phyloP scores from a whole-genome alignment of 2,329 filamentous ascomycete genomes.

The Colletotrichum caudatum region DNA sequence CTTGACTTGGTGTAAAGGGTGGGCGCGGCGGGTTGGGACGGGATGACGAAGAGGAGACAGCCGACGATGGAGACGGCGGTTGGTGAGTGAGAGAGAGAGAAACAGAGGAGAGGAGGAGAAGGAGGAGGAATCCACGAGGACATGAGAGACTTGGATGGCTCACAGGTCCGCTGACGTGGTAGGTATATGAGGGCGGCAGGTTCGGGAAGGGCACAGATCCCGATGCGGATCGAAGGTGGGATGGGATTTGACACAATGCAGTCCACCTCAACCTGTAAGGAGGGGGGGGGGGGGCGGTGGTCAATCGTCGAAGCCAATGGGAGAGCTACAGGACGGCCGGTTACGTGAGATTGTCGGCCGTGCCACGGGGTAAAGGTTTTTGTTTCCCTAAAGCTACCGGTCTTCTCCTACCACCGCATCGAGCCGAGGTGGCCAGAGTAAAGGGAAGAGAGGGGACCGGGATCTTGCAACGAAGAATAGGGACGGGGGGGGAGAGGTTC shows the following conservation, averaged over 20 bases:
- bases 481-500: not conserved
- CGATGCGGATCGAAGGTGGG: slow-evolving; percentile 26
- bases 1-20: not conserved
- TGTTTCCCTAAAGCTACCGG: slow-evolving; percentile 8
- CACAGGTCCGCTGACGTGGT: slow-evolving; percentile 29
- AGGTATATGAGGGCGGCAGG: slow-evolving; percentile 38
- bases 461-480: not conserved
- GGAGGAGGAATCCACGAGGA: not conserved
- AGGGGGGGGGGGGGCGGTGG: not conserved
- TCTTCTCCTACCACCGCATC: not conserved
- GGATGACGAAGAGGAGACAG: slow-evolving; percentile 7
- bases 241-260: slow-evolving; percentile 26
- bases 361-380: slow-evolving; percentile 3
- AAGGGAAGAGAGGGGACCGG: not conserved
- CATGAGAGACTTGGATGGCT: slow-evolving; percentile 30
- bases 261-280: not conserved
- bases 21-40: not conserved
- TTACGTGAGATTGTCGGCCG: slow-evolving; percentile 33
- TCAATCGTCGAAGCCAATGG: slow-evolving; percentile 9
- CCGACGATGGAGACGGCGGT: slow-evolving; percentile 14
- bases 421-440: not conserved
- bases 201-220: slow-evolving; percentile 31
- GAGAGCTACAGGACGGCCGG: slow-evolving; percentile 15
- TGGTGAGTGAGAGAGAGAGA: slow-evolving; percentile 3
- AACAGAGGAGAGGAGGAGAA: not conserved